Percentiles rank a stretch among this genome's conserved stretches.
Evolutionary conservation across 2,329 filamentous ascomycete species (phyloP).

Genomic region (Fusarium hainanense): DNA sequence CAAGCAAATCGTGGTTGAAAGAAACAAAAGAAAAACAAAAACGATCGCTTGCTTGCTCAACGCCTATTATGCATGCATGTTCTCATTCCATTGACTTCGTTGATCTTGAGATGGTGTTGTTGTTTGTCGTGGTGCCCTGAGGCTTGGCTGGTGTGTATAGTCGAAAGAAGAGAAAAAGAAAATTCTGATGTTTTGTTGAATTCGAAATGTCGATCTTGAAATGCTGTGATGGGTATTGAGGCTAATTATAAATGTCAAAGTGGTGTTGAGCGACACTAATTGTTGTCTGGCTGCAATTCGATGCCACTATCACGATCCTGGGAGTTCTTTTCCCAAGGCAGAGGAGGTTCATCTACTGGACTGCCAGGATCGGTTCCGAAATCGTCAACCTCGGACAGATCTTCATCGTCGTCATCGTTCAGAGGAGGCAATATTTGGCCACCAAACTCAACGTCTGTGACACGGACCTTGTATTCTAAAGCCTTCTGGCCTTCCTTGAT

Average conservation of each 20-base stretch:
- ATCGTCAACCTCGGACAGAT: constrained; percentile 33
- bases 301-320: constrained; percentile 66
- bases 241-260: background rate
- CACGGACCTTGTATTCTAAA: constrained; percentile 81
- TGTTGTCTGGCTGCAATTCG: constrained; percentile 58
- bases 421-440: constrained; percentile 76
- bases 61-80: constrained; percentile 42
- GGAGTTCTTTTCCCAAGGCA: constrained; percentile 52
- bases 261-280: constrained; percentile 1
- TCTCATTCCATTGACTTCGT: constrained; percentile 33
- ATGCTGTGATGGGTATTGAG: constrained; percentile 4
- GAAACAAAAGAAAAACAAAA: constrained; percentile 28
- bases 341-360: constrained; percentile 41
- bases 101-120: constrained; percentile 26
- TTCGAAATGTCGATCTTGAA: constrained; percentile 21
- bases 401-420: constrained; percentile 48
- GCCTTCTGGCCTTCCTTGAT: constrained; percentile 91
- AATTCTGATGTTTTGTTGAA: constrained; percentile 15
- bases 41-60: constrained; percentile 43
- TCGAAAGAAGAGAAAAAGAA: constrained; percentile 16
- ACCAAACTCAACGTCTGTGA: constrained; percentile 83
- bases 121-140: constrained; percentile 28
- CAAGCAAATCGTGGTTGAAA: constrained; percentile 27
- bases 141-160: constrained; percentile 34
- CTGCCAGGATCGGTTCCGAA: constrained; percentile 35